A percentile compares a stretch with the other conserved stretches of the same genome.
These are phyloP conservation scores for Calophaca sinica DNA, from an alignment of 306 rosid species.

Conservation along the genomic window DNA sequence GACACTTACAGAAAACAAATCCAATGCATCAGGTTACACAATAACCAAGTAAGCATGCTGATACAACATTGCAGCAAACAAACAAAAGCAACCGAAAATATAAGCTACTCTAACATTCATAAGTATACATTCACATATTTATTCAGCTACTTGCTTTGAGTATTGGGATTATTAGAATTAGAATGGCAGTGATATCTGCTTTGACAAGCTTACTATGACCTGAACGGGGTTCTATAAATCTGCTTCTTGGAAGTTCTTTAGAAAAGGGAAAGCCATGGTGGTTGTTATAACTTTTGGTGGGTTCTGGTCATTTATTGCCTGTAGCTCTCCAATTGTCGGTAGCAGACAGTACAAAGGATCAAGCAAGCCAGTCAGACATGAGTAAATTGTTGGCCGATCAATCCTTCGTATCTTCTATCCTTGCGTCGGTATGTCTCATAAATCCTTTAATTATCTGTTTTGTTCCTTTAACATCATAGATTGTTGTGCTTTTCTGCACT, in stretches of 20 bases:
- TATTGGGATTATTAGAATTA: neutral
- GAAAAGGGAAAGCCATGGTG: conserved; percentile 8
- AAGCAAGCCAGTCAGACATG: conserved; percentile 77
- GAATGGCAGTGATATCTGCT: conserved; percentile 11
- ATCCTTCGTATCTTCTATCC: conserved; percentile 89
- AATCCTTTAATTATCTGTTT: conserved; percentile 26
- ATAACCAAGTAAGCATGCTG: too few species aligned
- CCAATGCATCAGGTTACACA: too few species aligned
- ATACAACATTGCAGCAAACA: too few species aligned
- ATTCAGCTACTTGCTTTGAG: conserved; percentile 28
- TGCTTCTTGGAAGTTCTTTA: conserved; percentile 17
- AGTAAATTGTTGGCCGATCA: conserved; percentile 88
- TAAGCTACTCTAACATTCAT: too few species aligned
- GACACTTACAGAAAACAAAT: too few species aligned
- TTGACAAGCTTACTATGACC: conserved; percentile 31
- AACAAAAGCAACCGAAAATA: too few species aligned
- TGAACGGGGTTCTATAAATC: conserved; percentile 38
- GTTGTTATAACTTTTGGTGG: conserved; percentile 35
- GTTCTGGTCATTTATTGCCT: conserved; percentile 41
- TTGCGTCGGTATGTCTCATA: conserved; percentile 72
- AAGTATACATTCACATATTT: conserved; percentile 6
- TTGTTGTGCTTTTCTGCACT: conserved; percentile 30
- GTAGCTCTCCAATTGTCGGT: conserved; percentile 93
- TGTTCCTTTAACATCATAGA: conserved; percentile 31
- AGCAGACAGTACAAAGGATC: conserved; percentile 71